Percentiles rank a stretch among this genome's conserved stretches.
Conservation (phyloP, 1,284 basidiomycete species). For the Megacollybia platyphylla region DNA sequence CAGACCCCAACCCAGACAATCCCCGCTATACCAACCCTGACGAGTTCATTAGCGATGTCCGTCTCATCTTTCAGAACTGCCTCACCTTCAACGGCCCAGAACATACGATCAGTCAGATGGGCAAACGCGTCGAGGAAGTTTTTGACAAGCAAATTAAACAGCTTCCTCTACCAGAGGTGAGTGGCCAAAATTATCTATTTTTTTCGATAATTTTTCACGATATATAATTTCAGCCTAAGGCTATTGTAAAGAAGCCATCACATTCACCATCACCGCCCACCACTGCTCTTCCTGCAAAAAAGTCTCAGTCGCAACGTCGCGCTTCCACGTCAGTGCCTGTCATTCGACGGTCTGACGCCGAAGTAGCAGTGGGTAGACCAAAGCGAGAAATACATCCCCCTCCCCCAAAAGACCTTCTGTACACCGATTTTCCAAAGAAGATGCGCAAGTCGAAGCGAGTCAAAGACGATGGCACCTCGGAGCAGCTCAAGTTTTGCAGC, state of each 20-base stretch:
- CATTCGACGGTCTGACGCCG: conserved; percentile 59
- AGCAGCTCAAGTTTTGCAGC: conserved; percentile 78
- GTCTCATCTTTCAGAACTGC: conserved; percentile 83
- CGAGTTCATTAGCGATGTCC: conserved; percentile 75
- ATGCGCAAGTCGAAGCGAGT: conserved; percentile 45
- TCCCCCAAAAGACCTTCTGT: conserved; percentile 83
- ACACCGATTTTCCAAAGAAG: conserved; percentile 67
- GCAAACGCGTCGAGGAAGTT: conserved; percentile 69
- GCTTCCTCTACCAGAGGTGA: conserved; percentile 69
- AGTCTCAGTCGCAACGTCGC: conserved; percentile 40
- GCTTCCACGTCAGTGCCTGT: conserved; percentile 69
- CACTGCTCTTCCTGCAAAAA: conserved; percentile 26
- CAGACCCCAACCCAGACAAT: conserved; percentile 52
- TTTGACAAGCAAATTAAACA: conserved; percentile 87
- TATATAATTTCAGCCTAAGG: conserved; percentile 28
- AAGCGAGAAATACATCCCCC: conserved; percentile 97
- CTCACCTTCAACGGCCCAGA: conserved; percentile 88
- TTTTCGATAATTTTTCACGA: conserved; percentile 7
- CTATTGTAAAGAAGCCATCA: conserved; percentile 38
- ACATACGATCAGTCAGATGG: conserved; percentile 71
- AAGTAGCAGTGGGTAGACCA: conserved; percentile 58
- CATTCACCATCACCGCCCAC: conserved; percentile 17
- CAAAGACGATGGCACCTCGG: conserved; percentile 60
- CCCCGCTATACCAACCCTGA: conserved; percentile 66
- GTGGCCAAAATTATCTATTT: conserved; percentile 15